Percentiles rank a stretch among this genome's conserved stretches.
Evolutionary conservation across 371 early-diverging fungal genomes (phyloP).

Genomic region (Fennellomyces sp.): DNA sequence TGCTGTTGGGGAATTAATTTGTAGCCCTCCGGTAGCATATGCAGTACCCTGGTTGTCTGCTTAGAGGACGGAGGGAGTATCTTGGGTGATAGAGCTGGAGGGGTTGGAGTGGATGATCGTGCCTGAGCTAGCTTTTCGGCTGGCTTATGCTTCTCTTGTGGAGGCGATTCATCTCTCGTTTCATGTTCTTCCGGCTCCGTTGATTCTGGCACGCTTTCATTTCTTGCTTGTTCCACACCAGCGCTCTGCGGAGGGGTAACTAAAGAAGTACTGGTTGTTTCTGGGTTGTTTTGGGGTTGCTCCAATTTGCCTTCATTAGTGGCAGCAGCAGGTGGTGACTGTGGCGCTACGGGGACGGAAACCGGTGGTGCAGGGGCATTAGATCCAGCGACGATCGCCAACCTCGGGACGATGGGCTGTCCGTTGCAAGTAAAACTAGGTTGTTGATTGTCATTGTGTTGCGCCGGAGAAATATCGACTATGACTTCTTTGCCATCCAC

Average conservation of each 20-base stretch:
- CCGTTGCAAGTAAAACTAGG: too few relatives aligned
- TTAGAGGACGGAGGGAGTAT: not conserved
- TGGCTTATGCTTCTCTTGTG: not conserved
- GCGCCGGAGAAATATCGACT: not conserved
- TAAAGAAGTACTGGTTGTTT: not conserved
- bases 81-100: not conserved
- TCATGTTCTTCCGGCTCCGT: not conserved
- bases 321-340: too few relatives aligned
- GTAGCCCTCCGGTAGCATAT: slow-evolving; percentile 10
- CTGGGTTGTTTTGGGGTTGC: not conserved
- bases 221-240: not conserved
- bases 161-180: not conserved
- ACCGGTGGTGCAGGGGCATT: too few relatives aligned
- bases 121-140: not conserved
- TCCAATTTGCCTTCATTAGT: not conserved
- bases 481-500: slow-evolving; percentile 21
- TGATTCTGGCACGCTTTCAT: not conserved
- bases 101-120: not conserved
- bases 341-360: too few relatives aligned
- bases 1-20: slow-evolving; percentile 35
- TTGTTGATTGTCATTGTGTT: too few relatives aligned
- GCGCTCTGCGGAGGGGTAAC: slow-evolving; percentile 2
- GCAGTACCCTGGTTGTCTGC: not conserved
- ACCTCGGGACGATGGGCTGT: too few relatives aligned
- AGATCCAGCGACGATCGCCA: too few relatives aligned